phyloP scores from a whole-genome alignment of 2,329 filamentous ascomycete species.

The Magnaporthiopsis rhizophila region DNA sequence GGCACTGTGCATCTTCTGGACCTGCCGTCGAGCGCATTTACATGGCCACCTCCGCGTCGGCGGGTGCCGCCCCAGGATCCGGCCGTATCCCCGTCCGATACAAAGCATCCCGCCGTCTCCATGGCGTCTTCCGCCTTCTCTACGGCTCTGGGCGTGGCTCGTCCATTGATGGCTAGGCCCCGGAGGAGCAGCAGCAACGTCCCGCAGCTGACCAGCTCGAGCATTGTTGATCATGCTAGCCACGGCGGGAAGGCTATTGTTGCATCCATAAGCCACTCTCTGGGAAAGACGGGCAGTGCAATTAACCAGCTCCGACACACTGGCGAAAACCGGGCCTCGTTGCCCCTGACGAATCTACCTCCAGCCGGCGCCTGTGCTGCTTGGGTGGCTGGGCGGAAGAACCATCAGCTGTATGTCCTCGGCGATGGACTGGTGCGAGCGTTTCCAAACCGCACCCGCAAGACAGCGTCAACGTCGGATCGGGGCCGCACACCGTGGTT shows the following conservation, averaged over 20 bases:
- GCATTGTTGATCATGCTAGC: conserved; percentile 52
- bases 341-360: conserved; percentile 48
- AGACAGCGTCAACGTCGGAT: conserved; percentile 43
- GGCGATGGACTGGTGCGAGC: conserved; percentile 59
- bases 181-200: conserved; percentile 41
- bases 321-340: conserved; percentile 64
- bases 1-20: conserved; percentile 94
- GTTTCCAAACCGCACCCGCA: conserved; percentile 52
- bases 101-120: conserved; percentile 49
- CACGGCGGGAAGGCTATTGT: conserved; percentile 66
- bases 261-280: conserved; percentile 64
- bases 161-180: conserved; percentile 48
- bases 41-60: conserved; percentile 71
- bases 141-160: conserved; percentile 61
- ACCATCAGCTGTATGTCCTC: conserved; percentile 56
- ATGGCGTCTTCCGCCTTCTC: conserved; percentile 64
- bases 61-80: conserved; percentile 34
- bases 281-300: conserved; percentile 63
- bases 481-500: conserved; percentile 46
- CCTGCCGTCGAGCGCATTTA: conserved; percentile 71
- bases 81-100: conserved; percentile 39
- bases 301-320: conserved; percentile 66
- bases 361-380: conserved; percentile 53
- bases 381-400: conserved; percentile 56
- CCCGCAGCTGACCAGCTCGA: conserved; percentile 31